phyloP scores from a whole-genome alignment of 1,284 basidiomycete genomes.

The Stereum hirsutum region DNA sequence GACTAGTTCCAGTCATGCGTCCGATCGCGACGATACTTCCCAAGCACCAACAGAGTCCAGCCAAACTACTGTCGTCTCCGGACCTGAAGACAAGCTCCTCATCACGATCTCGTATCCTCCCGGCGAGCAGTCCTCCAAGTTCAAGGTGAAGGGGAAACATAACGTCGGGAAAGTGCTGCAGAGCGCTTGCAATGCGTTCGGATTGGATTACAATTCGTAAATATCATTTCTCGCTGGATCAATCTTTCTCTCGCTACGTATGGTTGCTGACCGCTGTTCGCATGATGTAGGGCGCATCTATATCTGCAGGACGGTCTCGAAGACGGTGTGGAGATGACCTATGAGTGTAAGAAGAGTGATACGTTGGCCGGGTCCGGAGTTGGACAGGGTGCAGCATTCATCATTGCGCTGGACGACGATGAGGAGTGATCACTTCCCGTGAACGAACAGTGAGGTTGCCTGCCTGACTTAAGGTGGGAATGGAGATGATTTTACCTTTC shows the following conservation, averaged over 20 bases:
- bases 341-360: slow-evolving; percentile 5
- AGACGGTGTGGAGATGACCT: slow-evolving; percentile 9
- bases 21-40: too few species aligned
- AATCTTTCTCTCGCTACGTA: neutral
- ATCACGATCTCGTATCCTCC: slow-evolving; percentile 11
- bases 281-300: slow-evolving; percentile 9
- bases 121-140: slow-evolving; percentile 11
- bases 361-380: slow-evolving; percentile 8
- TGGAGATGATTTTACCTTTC: neutral
- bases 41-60: too few species aligned
- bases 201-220: slow-evolving; percentile 6
- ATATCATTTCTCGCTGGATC: neutral
- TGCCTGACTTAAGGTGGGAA: neutral
- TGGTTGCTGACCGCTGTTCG: too few species aligned
- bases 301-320: slow-evolving; percentile 5
- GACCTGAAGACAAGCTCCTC: slow-evolving; percentile 9
- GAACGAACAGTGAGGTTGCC: neutral
- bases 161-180: slow-evolving; percentile 9
- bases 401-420: slow-evolving; percentile 4
- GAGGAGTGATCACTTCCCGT: too few species aligned
- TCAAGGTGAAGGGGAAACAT: slow-evolving; percentile 13
- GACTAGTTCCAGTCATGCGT: too few species aligned
- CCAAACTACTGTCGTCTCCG: too few species aligned
- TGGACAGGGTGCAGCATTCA: slow-evolving; percentile 6
- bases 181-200: slow-evolving; percentile 12